phyloP scores from a whole-genome alignment of 331 rosid genomes.

The Pyracantha coccinea region DNA sequence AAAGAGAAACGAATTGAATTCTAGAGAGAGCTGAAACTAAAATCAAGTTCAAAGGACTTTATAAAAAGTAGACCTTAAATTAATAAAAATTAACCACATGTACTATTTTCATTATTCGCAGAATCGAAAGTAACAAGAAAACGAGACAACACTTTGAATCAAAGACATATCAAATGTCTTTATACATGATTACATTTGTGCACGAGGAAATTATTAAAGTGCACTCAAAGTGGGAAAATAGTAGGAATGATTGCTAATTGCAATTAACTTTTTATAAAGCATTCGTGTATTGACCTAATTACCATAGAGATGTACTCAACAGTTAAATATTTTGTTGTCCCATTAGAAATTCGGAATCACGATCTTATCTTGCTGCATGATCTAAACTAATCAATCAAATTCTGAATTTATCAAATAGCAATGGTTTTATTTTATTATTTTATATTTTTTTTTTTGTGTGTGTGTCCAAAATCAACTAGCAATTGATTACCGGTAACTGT shows the following conservation, averaged over 20 bases:
- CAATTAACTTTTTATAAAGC: neutral
- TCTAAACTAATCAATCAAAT: neutral
- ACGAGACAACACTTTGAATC: neutral
- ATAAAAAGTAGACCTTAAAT: no score
- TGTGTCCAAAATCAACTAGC: neutral
- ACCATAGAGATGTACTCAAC: neutral
- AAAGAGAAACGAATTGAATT: neutral
- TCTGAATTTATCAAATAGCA: neutral
- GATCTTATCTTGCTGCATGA: neutral
- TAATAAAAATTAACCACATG: neutral
- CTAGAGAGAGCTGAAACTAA: neutral
- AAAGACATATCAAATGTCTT: no score
- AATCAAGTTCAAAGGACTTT: neutral
- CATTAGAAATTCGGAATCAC: neutral
- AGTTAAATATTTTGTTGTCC: neutral
- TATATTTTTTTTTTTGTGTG: no score
- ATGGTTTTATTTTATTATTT: no score
- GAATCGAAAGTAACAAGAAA: neutral
- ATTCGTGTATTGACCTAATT: neutral
- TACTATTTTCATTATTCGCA: neutral
- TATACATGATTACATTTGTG: slow-evolving; percentile 11
- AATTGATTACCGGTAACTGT: neutral
- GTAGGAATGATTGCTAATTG: neutral
- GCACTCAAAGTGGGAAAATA: neutral
- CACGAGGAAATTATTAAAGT: no score